Conservation (phyloP, 768 basidiomycete genomes). For the Serendipita indica region DNA sequence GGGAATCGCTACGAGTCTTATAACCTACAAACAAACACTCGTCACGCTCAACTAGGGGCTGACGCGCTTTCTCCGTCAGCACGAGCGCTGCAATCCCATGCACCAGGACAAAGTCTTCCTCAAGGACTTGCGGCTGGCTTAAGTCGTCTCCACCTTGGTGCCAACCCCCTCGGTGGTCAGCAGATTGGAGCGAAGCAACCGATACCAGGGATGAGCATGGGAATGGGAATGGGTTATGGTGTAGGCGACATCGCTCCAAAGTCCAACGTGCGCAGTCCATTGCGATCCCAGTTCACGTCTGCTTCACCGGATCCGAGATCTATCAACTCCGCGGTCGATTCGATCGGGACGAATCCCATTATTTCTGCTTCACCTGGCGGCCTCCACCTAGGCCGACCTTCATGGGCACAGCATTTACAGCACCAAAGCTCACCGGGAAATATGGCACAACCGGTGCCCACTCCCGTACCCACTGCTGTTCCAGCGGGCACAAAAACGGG, state of each 20-base stretch:
- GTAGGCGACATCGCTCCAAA: background rate
- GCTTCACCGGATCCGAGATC: too few species aligned
- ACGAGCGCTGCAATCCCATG: slow-evolving; percentile 72
- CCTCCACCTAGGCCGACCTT: too few species aligned
- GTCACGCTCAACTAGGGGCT: slow-evolving; percentile 20
- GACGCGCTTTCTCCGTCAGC: slow-evolving; percentile 36
- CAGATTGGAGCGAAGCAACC: background rate
- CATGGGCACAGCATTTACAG: too few species aligned
- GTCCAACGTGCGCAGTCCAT: slow-evolving; percentile 4
- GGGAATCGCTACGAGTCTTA: slow-evolving; percentile 17
- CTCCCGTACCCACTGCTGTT: too few species aligned
- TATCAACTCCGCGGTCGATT: too few species aligned
- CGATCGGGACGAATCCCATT: too few species aligned
- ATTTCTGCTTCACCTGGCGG: too few species aligned
- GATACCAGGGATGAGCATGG: background rate
- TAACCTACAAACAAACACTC: slow-evolving; percentile 15
- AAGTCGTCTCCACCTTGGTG: slow-evolving; percentile 70
- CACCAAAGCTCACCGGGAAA: too few species aligned
- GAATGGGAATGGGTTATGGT: slow-evolving; percentile 11
- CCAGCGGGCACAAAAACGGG: too few species aligned
- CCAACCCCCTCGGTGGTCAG: slow-evolving; percentile 16
- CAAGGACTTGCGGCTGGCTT: slow-evolving; percentile 87
- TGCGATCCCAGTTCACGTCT: slow-evolving; percentile 8
- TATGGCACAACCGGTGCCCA: too few species aligned
- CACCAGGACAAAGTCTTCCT: slow-evolving; percentile 80